Evolutionary conservation across 164 flowering plant genomes (phyloP).

Genomic region (Aristolochia fimbriata): DNA sequence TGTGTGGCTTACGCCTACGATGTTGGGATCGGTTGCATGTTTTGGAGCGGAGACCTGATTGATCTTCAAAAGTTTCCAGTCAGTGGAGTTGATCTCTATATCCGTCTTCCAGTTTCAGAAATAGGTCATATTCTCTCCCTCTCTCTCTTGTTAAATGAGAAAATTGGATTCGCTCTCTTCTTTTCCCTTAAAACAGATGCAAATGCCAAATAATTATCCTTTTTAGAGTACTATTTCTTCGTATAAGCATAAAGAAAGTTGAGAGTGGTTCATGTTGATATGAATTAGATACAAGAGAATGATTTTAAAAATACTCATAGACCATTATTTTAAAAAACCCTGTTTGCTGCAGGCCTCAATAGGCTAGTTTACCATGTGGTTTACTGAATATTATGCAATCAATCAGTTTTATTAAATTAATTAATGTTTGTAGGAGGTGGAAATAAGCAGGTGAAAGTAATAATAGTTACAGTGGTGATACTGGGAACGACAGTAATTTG

Average conservation of each 20-base stretch:
- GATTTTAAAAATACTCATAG: no score
- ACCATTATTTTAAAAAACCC: no score
- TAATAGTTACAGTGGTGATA: neutral
- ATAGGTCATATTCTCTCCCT: conserved; percentile 3
- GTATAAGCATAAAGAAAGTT: no score
- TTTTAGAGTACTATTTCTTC: no score
- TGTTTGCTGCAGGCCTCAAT: no score
- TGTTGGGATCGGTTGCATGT: conserved; percentile 12
- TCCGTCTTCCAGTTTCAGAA: conserved; percentile 11
- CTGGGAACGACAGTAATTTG: neutral
- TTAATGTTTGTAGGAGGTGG: neutral
- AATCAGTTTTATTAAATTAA: no score
- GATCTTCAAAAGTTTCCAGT: conserved; percentile 5
- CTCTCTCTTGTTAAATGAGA: neutral
- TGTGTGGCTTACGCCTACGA: conserved; percentile 14
- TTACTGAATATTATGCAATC: no score
- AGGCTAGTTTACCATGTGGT: no score
- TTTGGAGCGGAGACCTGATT: conserved; percentile 11
- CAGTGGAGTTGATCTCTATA: neutral
- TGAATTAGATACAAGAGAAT: neutral
- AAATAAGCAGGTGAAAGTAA: neutral
- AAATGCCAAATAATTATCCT: no score
- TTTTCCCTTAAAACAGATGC: no score
- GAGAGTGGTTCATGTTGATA: neutral
- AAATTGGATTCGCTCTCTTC: no score